These are phyloP conservation scores for Vitis vinifera DNA, from an alignment of 164 flowering plant species.

Conservation along the genomic window DNA sequence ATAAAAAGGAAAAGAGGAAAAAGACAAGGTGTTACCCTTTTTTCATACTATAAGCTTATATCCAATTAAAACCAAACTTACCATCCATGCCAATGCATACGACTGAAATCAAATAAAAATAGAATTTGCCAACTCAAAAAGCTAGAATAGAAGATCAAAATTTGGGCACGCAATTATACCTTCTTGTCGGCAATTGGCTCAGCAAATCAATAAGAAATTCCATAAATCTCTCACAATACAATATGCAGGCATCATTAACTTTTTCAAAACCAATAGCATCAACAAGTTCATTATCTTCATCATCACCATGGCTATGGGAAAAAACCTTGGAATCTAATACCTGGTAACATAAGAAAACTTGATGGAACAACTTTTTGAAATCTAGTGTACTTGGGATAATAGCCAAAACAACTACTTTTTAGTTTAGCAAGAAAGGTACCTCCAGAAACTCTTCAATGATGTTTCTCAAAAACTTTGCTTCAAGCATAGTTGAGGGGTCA, in stretches of 20 bases:
- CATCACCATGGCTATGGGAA: constrained; percentile 20
- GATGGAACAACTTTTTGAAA: not conserved
- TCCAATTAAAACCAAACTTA: too few relatives aligned
- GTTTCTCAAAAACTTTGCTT: constrained; percentile 78
- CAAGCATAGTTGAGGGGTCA: constrained; percentile 58
- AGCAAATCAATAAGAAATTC: constrained; percentile 94
- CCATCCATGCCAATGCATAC: too few relatives aligned
- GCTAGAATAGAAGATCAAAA: not conserved
- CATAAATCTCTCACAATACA: constrained; percentile 97
- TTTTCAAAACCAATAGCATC: constrained; percentile 26
- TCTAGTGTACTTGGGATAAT: too few relatives aligned
- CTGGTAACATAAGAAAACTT: constrained; percentile 31
- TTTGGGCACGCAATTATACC: constrained; percentile 38
- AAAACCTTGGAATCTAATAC: constrained; percentile 74
- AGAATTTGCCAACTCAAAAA: not conserved
- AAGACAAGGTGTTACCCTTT: too few relatives aligned
- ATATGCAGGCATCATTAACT: constrained; percentile 68
- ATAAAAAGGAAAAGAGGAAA: too few relatives aligned
- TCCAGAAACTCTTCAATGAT: constrained; percentile 86
- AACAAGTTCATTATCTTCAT: constrained; percentile 31
- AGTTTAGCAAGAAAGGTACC: constrained; percentile 38
- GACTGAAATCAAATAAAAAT: not conserved
- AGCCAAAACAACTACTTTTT: not conserved
- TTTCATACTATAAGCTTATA: too few relatives aligned
- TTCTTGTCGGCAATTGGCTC: constrained; percentile 98